phyloP scores from a whole-genome alignment of 495 filamentous ascomycete species.

The Neurospora hispaniola region DNA sequence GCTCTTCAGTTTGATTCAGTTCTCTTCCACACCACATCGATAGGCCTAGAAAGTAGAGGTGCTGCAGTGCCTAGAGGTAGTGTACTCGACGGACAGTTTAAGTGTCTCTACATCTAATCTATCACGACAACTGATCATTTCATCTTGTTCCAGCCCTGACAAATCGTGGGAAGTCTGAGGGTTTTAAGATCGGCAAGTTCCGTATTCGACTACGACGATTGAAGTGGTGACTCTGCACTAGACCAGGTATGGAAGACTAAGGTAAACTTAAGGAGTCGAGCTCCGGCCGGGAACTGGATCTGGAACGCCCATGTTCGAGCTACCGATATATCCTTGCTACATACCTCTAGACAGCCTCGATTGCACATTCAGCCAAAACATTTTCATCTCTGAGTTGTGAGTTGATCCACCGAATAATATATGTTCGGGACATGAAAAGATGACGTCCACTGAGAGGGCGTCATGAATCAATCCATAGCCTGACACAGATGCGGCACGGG shows the following conservation, averaged over 20 bases:
- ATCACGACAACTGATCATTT: neutral
- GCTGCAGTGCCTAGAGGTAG: neutral
- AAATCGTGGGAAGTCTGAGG: neutral
- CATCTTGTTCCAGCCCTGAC: neutral
- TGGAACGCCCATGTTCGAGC: neutral
- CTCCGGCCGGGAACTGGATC: neutral
- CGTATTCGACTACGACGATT: neutral
- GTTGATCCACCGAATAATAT: neutral
- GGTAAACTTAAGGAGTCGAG: neutral
- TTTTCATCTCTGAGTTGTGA: neutral
- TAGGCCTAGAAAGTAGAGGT: neutral
- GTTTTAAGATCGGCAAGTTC: neutral
- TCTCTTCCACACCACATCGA: neutral
- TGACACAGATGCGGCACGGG: neutral
- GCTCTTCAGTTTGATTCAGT: neutral
- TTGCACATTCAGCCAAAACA: neutral
- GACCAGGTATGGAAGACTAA: neutral
- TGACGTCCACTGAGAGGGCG: neutral
- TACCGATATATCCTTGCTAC: neutral
- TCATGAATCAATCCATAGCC: neutral
- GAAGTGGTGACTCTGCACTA: neutral
- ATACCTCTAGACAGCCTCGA: neutral
- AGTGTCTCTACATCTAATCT: neutral
- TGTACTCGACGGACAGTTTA: neutral
- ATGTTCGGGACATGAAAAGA: neutral